Evolutionary conservation across 768 basidiomycete genomes (phyloP), one percentile per base, ranked within the genome.

Genomic region (Phylloporus arenicola): DNA sequence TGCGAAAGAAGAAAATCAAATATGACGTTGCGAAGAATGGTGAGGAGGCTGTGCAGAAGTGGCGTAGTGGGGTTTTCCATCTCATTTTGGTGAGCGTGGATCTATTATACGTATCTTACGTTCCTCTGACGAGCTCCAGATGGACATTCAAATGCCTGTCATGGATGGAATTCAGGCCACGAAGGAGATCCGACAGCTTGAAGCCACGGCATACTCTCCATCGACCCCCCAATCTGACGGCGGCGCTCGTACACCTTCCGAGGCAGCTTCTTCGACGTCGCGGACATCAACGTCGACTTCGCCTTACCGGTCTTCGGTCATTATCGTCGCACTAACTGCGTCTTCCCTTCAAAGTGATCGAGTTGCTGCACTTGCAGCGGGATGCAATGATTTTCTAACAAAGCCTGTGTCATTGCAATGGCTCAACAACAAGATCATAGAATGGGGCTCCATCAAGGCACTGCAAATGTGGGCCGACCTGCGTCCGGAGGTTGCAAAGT

Each of bases 111-210:
- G n/a, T n/a, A 39, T 17, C 20, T 31, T 34, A 22, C 14, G 12
- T 34, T 49, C 31, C 30, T 53, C 50, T 64, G 33, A 67, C n/a
- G 42, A 34, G 30, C 25, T 52, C 4, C 57, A 97, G 95, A 99
- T 99, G 96, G 96, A 99, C 72, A 98, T 99, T 47, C 95, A 98
- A 70, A 93, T 99, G 82, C 96, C 96, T 9, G 85, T 98, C 58
- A 98, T 96, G 89, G 92, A 95, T 68, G 96, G 96, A 30, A 96
- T 98, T 43, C 83, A 91, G 64, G 96, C 96, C 7, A 99, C 96
- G 4, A 93, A 92, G 60, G 90, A 94, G 67, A 99, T 99, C 51
- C 79, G 96, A 45, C 80, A 83, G 47, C 68, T 94, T 38, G 95
- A 98, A 64, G 86, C 82, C 44, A 72, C 79, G 42, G 80, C 83